Base-by-base conservation (phyloP, 768 basidiomycete species). In the Leccinum longicurvipes region DNA sequence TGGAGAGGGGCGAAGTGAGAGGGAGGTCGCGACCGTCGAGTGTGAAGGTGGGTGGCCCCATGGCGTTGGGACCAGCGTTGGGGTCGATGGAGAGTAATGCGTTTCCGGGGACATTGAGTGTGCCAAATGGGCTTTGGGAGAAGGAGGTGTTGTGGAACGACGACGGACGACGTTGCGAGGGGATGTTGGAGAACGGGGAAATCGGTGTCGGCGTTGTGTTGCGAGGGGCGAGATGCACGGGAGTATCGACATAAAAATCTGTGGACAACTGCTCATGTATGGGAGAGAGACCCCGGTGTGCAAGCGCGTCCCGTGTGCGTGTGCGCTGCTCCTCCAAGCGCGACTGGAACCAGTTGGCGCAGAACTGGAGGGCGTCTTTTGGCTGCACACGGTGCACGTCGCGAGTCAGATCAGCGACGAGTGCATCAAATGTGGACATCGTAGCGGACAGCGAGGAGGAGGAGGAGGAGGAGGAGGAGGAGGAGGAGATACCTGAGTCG, bases 321-420 rank as follows among this genome's bases (percentile, higher is more conserved):
- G 82, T 79, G 54, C 93, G 81, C 67, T 95, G 93, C 67, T 93
- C 89, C 60, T 93, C 89, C 49, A 95, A 78, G 53, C 91, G 83
- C 58, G 82, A 80, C 69, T 94, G 90, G 74, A 98, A 98, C 94
- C 94, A 98, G 65, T 86, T 93, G 47, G 95, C 86, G 65, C 89
- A 91, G 72, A 89, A 93, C 73, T 98, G 96, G 46, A 97, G 85
- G 4, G 87, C 84, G 67, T 98, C 96, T 64, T 83, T 85, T 21
- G 96, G 94, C 70, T 93, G 91, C 4, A 84, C 91, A 60, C 90
- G 87, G 42, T 89, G 80, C 42, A 83, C 83, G 71, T 96, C 95
- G 68, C 91, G 85, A 61, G 90, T 87, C 53, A 98, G 80, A 69
- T 98, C 93, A 54, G 77, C 79, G 60, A 97, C 78, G 60, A 98